A percentile compares a stretch with the other conserved stretches of the same genome.
phyloP scores from a whole-genome alignment of 805 yeast genomes.

The Groenewaldozyma salmanticensis region DNA sequence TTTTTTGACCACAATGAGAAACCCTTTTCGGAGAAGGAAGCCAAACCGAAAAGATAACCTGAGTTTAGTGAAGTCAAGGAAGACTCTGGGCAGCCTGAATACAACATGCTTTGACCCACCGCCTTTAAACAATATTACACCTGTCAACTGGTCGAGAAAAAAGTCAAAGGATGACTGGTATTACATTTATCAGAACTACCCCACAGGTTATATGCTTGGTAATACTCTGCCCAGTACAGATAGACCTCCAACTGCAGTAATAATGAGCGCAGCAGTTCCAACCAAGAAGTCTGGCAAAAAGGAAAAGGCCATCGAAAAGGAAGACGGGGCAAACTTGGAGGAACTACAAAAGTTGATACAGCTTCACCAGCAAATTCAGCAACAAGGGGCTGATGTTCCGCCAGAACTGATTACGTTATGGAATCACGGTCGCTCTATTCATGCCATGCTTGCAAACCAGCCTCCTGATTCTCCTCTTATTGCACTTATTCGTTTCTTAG shows the following conservation, averaged over 20 bases:
- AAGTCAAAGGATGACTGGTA: neutral
- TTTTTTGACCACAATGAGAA: neutral
- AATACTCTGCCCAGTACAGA: neutral
- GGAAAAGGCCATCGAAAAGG: neutral
- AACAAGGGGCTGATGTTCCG: neutral
- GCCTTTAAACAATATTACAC: neutral
- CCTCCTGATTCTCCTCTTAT: neutral
- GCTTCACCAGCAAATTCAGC: neutral
- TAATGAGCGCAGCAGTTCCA: too few relatives aligned
- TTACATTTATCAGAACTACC: neutral
- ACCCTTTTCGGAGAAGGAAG: neutral
- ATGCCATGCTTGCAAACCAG: neutral
- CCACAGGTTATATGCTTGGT: too few relatives aligned
- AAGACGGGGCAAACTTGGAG: too few relatives aligned
- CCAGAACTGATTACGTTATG: neutral
- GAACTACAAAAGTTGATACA: neutral
- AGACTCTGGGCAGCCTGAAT: neutral
- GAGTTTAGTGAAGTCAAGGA: neutral
- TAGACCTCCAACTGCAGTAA: too few relatives aligned
- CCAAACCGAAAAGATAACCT: neutral
- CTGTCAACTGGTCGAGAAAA: neutral
- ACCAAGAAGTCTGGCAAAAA: neutral
- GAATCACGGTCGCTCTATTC: neutral
- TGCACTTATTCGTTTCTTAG: constrained; percentile 1
- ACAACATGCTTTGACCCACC: neutral